A percentile compares a stretch with the other conserved stretches of the same genome.
These are phyloP conservation scores for Aspergillus ruber DNA, from an alignment of 2,329 filamentous ascomycete genomes.

Conservation along the genomic window DNA sequence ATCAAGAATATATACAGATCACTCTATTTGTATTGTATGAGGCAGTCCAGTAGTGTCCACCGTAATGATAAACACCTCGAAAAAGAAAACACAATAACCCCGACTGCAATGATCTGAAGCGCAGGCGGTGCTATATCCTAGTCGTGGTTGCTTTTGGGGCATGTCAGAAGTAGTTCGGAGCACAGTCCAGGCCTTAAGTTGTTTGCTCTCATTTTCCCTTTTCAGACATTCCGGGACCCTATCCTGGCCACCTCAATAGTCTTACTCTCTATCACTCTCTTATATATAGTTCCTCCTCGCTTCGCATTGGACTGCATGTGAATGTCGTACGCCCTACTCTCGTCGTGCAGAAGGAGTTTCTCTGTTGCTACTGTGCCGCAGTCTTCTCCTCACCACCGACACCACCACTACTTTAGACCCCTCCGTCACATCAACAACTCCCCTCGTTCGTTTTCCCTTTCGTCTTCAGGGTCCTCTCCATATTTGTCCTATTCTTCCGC, in stretches of 20 bases:
- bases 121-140: no score
- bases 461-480: slow-evolving; percentile 8
- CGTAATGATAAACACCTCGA: no score
- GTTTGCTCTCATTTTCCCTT: no score
- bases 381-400: slow-evolving; percentile 6
- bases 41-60: not conserved
- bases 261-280: slow-evolving; percentile 7
- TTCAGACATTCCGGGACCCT: no score
- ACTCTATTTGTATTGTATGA: no score
- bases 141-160: no score
- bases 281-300: slow-evolving; percentile 1
- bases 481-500: not conserved
- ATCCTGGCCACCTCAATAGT: slow-evolving; percentile 1
- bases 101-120: no score
- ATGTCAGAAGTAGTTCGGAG: no score
- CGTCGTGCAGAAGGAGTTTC: slow-evolving; percentile 23
- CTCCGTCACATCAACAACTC: not conserved
- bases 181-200: no score
- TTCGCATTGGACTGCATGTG: slow-evolving; percentile 17
- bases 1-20: no score
- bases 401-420: slow-evolving; percentile 8
- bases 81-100: no score
- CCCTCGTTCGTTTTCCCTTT: not conserved
- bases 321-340: slow-evolving; percentile 30
- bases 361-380: slow-evolving; percentile 17